phyloP scores from a whole-genome alignment of 2,329 filamentous ascomycete species.

The Botrytis aclada region DNA sequence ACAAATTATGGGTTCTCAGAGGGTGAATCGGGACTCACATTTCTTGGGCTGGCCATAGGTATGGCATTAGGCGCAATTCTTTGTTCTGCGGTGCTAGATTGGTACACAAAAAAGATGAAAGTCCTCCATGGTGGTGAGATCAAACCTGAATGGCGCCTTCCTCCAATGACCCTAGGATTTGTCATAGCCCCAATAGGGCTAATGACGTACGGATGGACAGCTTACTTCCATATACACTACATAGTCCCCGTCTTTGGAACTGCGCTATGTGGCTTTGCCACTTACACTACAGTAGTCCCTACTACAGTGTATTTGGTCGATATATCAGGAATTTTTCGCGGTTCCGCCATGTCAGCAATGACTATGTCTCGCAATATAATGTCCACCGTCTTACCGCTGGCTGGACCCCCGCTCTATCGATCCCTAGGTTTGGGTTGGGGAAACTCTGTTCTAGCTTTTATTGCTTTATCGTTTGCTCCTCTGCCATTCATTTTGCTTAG shows the following conservation, averaged over 20 bases:
- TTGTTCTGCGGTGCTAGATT: background rate
- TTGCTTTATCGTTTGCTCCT: constrained; percentile 45
- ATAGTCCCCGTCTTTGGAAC: constrained; percentile 54
- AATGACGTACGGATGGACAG: constrained; percentile 56
- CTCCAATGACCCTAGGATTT: constrained; percentile 52
- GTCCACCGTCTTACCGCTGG: constrained; percentile 38
- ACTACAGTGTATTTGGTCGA: constrained; percentile 52
- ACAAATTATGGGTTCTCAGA: constrained; percentile 51
- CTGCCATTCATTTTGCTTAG: background rate
- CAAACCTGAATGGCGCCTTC: constrained; percentile 58
- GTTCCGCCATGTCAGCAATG: constrained; percentile 41
- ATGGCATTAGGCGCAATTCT: constrained; percentile 2
- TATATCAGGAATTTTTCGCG: constrained; percentile 38
- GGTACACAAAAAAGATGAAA: constrained; percentile 36
- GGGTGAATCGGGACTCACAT: constrained; percentile 55
- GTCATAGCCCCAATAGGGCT: constrained; percentile 53
- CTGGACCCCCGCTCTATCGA: constrained; percentile 23
- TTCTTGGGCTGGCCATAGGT: constrained; percentile 48
- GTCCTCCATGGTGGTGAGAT: constrained; percentile 32
- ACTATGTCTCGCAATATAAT: constrained; percentile 25
- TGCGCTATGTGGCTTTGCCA: constrained; percentile 48
- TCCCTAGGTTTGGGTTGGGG: constrained; percentile 47
- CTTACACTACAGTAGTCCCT: constrained; percentile 19
- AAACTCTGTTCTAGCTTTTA: constrained; percentile 40
- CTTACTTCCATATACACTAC: constrained; percentile 49